Evolutionary conservation across 495 filamentous ascomycete species (phyloP), one percentile per base, ranked within the genome.

Genomic region (Hypoxylon subgilvum): DNA sequence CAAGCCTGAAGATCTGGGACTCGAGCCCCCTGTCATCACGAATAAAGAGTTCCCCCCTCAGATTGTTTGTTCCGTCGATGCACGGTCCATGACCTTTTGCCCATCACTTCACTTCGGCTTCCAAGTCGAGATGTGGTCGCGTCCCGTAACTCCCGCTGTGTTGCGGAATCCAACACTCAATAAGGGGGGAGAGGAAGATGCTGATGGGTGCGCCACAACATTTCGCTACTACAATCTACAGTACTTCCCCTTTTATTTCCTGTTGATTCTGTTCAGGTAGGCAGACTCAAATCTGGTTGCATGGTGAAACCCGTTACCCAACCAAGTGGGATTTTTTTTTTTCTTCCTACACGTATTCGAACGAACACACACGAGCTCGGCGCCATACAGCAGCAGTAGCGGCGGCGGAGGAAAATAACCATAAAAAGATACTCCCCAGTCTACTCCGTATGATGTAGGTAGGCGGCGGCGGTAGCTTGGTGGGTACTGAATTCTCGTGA

Each of bases 281-380:
- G 54, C 57, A 41, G 44, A 47, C 45, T 9, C 39, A 44, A 25
- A 48, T 16, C 40, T 18, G 40, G 42, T 23, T 35, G 31, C 19
- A 56, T 56, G 52, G 59, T 62, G 59, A 62, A 62, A 62, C 59
- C n/a, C n/a, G n/a, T n/a, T n/a, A n/a, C n/a, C 35, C 25, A 34
- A 34, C 49, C 42, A 43, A 46, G 43, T 57, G 42, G 14, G 22
- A 31, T 14, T 27, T 30, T 22, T 45, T 28, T 13, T 57, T 38
- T 28, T 31, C 16, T 27, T n/a, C n/a, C n/a, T n/a, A n/a, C n/a
- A n/a, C n/a, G n/a, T n/a, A n/a, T n/a, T n/a, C n/a, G n/a, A n/a
- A n/a, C 8, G 31, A 51, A 43, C 36, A 41, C 49, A 47, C 47
- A 52, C 18, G 25, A 59, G 48, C 45, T 36, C 52, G 42, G 34